Evolutionary conservation across 306 rosid genomes (phyloP).

Genomic region (Vigna hirtella): DNA sequence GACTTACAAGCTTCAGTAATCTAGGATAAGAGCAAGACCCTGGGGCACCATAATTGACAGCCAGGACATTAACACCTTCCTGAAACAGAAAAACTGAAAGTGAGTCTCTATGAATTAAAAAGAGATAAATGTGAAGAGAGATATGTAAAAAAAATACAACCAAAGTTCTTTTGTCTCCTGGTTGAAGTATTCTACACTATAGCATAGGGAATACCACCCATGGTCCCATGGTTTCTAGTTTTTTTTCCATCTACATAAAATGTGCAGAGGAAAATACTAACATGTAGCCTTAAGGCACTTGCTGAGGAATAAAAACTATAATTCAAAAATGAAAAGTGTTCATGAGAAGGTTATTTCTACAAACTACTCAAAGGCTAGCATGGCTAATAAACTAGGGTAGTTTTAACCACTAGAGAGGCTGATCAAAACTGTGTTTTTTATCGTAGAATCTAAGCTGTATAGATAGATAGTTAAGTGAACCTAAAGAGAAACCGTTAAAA

Average conservation of each 20-base stretch:
- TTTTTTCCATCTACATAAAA: conserved; percentile 14
- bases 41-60: conserved; percentile 84
- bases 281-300: not conserved
- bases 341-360: not conserved
- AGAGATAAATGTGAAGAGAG: conserved; percentile 16
- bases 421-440: no score
- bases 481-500: not conserved
- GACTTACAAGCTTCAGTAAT: conserved; percentile 74
- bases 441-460: not conserved
- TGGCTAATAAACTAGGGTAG: not conserved
- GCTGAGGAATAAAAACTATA: no score
- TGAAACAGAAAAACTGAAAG: conserved; percentile 47
- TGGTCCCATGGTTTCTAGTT: not conserved
- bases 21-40: conserved; percentile 92
- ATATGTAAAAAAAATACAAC: conserved; percentile 26
- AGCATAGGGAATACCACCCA: not conserved
- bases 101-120: conserved; percentile 30
- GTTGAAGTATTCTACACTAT: conserved; percentile 8
- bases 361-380: not conserved
- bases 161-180: conserved; percentile 23
- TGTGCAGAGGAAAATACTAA: conserved; percentile 10
- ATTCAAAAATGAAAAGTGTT: not conserved
- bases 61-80: conserved; percentile 90
- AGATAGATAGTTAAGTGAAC: not conserved
- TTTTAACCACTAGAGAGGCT: no score